Percentiles rank a stretch among this genome's conserved stretches.
phyloP scores from a whole-genome alignment of 768 basidiomycete species.

The Boletus sp. region DNA sequence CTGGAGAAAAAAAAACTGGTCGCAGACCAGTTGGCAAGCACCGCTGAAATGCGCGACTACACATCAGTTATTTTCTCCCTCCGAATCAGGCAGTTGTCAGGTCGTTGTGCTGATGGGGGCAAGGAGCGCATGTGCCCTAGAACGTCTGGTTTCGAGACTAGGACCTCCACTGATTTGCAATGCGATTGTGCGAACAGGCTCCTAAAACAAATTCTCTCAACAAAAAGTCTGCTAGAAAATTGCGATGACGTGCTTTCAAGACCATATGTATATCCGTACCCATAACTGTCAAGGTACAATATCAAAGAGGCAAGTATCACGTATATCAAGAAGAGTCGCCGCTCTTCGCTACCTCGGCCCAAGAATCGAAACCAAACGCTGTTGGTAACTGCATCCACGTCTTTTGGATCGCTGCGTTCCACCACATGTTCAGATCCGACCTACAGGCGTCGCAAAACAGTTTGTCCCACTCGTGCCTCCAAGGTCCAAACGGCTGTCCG shows the following conservation, averaged over 20 bases:
- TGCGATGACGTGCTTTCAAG: background rate
- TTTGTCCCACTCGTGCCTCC: conserved; percentile 16
- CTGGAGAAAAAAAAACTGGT: too few species aligned
- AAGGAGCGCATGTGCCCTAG: too few species aligned
- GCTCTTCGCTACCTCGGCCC: conserved; percentile 3
- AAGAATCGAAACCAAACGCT: conserved; percentile 11
- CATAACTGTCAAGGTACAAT: background rate
- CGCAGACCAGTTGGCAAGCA: too few species aligned
- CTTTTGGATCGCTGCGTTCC: conserved; percentile 1
- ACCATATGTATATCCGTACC: background rate
- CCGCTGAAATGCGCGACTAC: too few species aligned
- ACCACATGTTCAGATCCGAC: background rate
- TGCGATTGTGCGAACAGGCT: too few species aligned
- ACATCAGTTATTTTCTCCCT: too few species aligned
- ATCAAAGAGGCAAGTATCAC: background rate
- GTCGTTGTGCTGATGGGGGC: too few species aligned
- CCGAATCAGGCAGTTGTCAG: too few species aligned
- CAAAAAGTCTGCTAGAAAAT: background rate
- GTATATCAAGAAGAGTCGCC: background rate
- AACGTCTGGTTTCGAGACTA: too few species aligned
- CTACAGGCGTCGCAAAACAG: conserved; percentile 13
- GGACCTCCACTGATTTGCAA: too few species aligned
- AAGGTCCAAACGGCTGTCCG: conserved; percentile 6
- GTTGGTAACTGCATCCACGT: conserved; percentile 15
- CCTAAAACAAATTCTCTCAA: background rate